Evolutionary conservation across 1,139 yeast species (phyloP).

Genomic region (Blastobotrys elegans): DNA sequence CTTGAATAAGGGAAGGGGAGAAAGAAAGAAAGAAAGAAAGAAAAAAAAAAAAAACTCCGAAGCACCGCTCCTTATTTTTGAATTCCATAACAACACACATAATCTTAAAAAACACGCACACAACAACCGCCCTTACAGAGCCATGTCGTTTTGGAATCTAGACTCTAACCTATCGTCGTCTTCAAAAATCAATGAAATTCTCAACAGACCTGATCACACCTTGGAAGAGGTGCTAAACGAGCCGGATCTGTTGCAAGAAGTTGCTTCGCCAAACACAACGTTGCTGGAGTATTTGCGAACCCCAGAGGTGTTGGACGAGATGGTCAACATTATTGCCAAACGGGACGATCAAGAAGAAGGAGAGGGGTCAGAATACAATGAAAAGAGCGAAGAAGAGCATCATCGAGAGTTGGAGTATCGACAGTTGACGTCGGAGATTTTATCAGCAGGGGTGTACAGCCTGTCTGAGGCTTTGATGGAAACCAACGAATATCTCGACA

Average conservation of each 20-base stretch:
- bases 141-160: constrained; percentile 78
- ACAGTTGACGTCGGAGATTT: constrained; percentile 83
- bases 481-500: constrained; percentile 55
- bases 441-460: constrained; percentile 93
- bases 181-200: constrained; percentile 66
- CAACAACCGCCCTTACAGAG: too few species aligned
- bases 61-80: not conserved
- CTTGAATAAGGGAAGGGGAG: too few species aligned
- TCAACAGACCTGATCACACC: constrained; percentile 53
- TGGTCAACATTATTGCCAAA: constrained; percentile 42
- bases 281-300: constrained; percentile 76
- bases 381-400: constrained; percentile 21
- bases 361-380: constrained; percentile 14
- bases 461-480: constrained; percentile 89
- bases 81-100: not conserved
- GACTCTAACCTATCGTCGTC: constrained; percentile 72
- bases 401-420: constrained; percentile 27
- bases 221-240: constrained; percentile 75
- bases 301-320: constrained; percentile 57
- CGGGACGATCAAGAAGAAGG: constrained; percentile 14
- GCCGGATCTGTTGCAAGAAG: constrained; percentile 78
- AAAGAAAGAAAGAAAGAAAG: not conserved
- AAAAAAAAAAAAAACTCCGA: not conserved
- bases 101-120: too few species aligned
- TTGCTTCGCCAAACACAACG: constrained; percentile 75